Evolutionary conservation across 106 monocot species (phyloP), one percentile per base, ranked within the genome.

Genomic region (Amphibolis antarctica): DNA sequence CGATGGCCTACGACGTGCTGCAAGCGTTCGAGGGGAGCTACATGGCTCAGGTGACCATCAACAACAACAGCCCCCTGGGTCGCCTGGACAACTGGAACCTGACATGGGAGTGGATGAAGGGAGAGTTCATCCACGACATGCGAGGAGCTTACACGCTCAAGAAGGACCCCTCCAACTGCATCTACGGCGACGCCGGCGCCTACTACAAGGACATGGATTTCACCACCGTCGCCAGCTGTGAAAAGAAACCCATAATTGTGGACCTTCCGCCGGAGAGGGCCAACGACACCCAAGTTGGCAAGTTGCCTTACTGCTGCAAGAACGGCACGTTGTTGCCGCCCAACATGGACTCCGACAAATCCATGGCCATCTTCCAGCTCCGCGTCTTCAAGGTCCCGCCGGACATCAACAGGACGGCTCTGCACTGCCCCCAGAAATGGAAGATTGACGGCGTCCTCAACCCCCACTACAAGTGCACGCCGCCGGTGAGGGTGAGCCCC

Each of bases 121-220:
- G 87, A 17, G 91, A 98, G 78, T 98, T 98, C 82, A 98, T 98
- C 76, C 74, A 91, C 82, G 66, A 46, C 66, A 98, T 91, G 82
- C 51, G 44, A 14, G 98, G 98, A 11, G 98, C 98, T 52, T 98
- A 98, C 82, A 84, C 91, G 15, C 66, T 74, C 48, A 60, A 62
- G 49, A 79, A 81, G 27, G 85, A 91, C 65, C 67, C 76, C 27
- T 60, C 87, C 19, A 70, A 52, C 18, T 98, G 98, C 72, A 58
- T 98, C 53, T 98, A 79, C 65, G 80, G 98, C 44, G 75, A 63
- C 0, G 87, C 82, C 18, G 82, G 79, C 0, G 56, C 44, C 4
- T 87, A 76, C 79, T 91, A 98, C 80, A 26, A 61, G 17, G 55
- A 67, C 73, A 63, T 98, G 25, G 98, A 98, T 54, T 91, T 98